Evolutionary conservation across 2,329 filamentous ascomycete species (phyloP), one percentile per base, ranked within the genome.

Genomic region (Akanthomyces dipterigenus): DNA sequence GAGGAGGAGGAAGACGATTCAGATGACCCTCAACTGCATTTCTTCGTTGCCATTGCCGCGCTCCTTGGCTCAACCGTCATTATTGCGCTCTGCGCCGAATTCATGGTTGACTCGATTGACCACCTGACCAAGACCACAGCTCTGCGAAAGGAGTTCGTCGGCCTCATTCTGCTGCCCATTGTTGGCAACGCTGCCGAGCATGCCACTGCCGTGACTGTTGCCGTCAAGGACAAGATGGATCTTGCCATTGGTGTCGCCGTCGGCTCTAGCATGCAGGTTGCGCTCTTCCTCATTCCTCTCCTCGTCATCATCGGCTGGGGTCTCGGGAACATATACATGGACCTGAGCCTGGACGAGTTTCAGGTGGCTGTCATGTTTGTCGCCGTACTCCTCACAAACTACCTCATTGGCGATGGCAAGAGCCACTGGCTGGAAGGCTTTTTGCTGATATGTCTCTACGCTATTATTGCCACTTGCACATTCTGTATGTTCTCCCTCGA

Each of bases 281-380:
- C 89, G 1, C 81, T 93, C 31, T 91, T 93, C 71, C 81, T 93
- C 55, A 91, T 90, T 9, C 90, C 90, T 0, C 76, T 93, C 12
- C 82, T 92, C 36, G 88, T 92, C 61, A 82, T 93, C 42, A 84
- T 93, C 40, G 89, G 89, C 60, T 93, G 90, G 90, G 86, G 85
- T 64, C 86, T 92, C 81, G 82, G 77, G 42, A 73, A 83, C 64
- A 85, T 88, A 64, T 80, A 85, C 1, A 93, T 93, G 90, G 90
- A 87, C 22, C 82, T 96, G 5, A 88, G 88, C 72, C 95, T 96
- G 71, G 91, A 96, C 70, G 87, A 87, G 1, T 97, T 97, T 78
- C 91, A 96, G 76, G 87, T 96, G 16, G 88, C 92, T 24, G 88
- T 89, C 45, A 77, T 96, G 45, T 96, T 96, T 67, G 89, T 95